A percentile compares a stretch with the other conserved stretches of the same genome.
These are phyloP conservation scores for Achlya hypogyna DNA, from an alignment of 352 stramenopile genomes.

Conservation along the genomic window DNA sequence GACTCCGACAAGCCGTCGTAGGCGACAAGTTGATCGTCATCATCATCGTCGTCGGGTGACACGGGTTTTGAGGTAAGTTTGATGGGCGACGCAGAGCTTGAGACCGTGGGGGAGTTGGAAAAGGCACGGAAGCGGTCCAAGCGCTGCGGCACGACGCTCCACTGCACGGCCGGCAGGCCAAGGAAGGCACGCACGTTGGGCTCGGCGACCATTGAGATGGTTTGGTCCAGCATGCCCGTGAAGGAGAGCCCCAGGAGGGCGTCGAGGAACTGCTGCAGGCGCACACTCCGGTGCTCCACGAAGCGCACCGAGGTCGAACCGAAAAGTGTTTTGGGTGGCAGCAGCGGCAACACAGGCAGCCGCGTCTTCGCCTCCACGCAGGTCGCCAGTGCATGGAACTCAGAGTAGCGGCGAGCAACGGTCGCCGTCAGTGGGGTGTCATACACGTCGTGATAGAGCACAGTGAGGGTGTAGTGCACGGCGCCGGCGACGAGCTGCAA, in stretches of 20 bases:
- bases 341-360: conserved; percentile 34
- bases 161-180: conserved; percentile 54
- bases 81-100: neutral
- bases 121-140: conserved; percentile 16
- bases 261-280: conserved; percentile 58
- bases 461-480: conserved; percentile 49
- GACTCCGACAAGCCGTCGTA: neutral
- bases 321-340: conserved; percentile 73
- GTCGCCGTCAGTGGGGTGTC: conserved; percentile 34
- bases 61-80: too few relatives aligned
- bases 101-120: conserved; percentile 18
- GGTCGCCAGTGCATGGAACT: conserved; percentile 51
- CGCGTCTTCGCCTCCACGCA: conserved; percentile 44
- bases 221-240: conserved; percentile 51
- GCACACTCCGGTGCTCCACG: conserved; percentile 46
- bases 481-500: conserved; percentile 34
- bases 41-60: conserved; percentile 19
- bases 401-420: conserved; percentile 54
- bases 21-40: neutral
- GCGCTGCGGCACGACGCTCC: conserved; percentile 43
- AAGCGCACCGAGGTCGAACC: conserved; percentile 42
- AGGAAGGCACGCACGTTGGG: conserved; percentile 56
- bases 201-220: conserved; percentile 56
- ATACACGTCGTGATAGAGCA: conserved; percentile 36
- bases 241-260: conserved; percentile 46